Conservation (phyloP, 2,329 filamentous ascomycete species). For the Neobulgaria alba region DNA sequence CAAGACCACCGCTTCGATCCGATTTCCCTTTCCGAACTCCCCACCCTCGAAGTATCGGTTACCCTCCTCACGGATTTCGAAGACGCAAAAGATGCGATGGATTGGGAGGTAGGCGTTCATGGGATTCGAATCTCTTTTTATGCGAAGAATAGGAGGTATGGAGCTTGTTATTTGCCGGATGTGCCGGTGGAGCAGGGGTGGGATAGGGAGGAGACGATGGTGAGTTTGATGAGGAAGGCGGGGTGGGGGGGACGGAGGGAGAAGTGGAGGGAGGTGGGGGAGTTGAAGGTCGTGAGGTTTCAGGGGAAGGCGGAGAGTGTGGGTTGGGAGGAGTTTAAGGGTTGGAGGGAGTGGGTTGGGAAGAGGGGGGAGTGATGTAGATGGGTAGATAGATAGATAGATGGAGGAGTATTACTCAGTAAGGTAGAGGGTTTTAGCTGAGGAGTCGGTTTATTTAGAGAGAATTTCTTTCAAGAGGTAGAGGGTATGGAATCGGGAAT, state of each 20-base stretch:
- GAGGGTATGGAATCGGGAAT: no score
- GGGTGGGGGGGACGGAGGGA: slow-evolving; percentile 66
- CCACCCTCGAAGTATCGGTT: slow-evolving; percentile 55
- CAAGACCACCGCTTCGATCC: slow-evolving; percentile 55
- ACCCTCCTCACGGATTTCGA: slow-evolving; percentile 86
- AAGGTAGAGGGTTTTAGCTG: neutral
- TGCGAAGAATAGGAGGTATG: slow-evolving; percentile 64
- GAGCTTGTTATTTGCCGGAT: slow-evolving; percentile 86
- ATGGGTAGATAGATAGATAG: no score
- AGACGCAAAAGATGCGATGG: slow-evolving; percentile 59
- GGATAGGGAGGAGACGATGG: slow-evolving; percentile 84
- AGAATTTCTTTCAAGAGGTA: no score
- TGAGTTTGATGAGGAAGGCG: slow-evolving; percentile 88
- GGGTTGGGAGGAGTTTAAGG: slow-evolving; percentile 64
- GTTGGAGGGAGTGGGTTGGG: slow-evolving; percentile 66
- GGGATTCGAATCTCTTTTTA: slow-evolving; percentile 80
- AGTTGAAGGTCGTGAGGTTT: slow-evolving; percentile 73
- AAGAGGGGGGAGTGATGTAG: slow-evolving; percentile 4
- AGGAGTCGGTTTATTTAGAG: no score
- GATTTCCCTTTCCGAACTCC: slow-evolving; percentile 45
- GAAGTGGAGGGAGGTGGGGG: slow-evolving; percentile 66
- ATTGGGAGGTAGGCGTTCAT: slow-evolving; percentile 82
- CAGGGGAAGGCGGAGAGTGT: slow-evolving; percentile 73
- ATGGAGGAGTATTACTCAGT: neutral
- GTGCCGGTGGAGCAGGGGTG: slow-evolving; percentile 89